Evolutionary conservation across 2,329 filamentous ascomycete genomes (phyloP).

Genomic region (Clonostachys chloroleuca): DNA sequence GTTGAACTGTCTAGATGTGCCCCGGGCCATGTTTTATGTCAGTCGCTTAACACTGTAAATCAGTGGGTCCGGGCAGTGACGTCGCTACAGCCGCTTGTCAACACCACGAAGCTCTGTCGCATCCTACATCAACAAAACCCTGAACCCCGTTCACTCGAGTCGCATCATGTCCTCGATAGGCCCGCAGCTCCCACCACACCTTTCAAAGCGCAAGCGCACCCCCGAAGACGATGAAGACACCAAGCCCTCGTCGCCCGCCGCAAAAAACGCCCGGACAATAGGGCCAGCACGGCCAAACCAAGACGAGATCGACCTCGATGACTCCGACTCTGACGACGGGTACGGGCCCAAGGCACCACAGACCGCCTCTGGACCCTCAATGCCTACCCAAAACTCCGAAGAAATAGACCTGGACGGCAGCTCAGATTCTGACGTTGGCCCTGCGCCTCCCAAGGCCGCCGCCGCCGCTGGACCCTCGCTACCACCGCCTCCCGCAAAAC

Average conservation of each 20-base stretch:
- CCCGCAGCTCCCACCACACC: slow-evolving; percentile 64
- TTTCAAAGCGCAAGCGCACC: slow-evolving; percentile 58
- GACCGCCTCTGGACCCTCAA: slow-evolving; percentile 11
- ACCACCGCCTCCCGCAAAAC: slow-evolving; percentile 9
- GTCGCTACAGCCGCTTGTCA: no score
- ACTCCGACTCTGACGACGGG: slow-evolving; percentile 30
- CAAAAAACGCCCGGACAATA: slow-evolving; percentile 32
- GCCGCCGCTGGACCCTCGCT: slow-evolving; percentile 34
- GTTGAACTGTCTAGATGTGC: no score
- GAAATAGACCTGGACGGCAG: slow-evolving; percentile 32
- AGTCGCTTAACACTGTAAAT: no score
- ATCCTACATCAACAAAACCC: background rate
- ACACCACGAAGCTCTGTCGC: no score
- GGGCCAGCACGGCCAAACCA: slow-evolving; percentile 28
- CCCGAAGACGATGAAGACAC: slow-evolving; percentile 30
- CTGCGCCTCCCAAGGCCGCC: slow-evolving; percentile 24
- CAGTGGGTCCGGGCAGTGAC: no score
- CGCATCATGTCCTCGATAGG: slow-evolving; percentile 62
- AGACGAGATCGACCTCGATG: slow-evolving; percentile 41
- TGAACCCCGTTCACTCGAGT: slow-evolving; percentile 11
- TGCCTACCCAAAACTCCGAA: slow-evolving; percentile 22
- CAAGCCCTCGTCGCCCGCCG: slow-evolving; percentile 23
- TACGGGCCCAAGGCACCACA: slow-evolving; percentile 29
- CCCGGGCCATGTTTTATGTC: no score
- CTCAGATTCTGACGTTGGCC: slow-evolving; percentile 25